Evolutionary conservation across 192 early-diverging fungal genomes (phyloP), one percentile per base, ranked within the genome.

Genomic region (Backusella liffmaniae): DNA sequence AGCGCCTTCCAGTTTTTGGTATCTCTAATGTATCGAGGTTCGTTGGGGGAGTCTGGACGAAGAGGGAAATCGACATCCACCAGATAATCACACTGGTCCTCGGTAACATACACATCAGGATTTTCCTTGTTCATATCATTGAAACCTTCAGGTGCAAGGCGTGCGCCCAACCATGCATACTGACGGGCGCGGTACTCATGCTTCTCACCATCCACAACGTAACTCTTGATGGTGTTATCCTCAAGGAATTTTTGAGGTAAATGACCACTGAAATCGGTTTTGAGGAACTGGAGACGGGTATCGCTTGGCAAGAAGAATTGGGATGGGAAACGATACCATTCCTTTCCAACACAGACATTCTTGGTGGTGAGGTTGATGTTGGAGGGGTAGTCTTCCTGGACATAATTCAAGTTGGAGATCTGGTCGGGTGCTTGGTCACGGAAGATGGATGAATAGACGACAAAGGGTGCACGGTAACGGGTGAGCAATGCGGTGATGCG

Each of bases 291-390:
- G 30, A 99, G 73, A 3, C 90, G 83, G 65, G 92, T 83, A 35
- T 85, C 87, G 29, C 85, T 81, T 6, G 97, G 98, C 9, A 98
- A 77, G 80, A 96, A 96, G 84, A 93, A 99, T 73, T 96, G 94
- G 12, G 90, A 91, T 5, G 96, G 96, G 80, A 96, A 99, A 35
- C 95, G 77, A 80, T 99, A 92, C 98, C 98, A 99, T 73, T 96
- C 98, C 73, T 91, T 94, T 41, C 94, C 97, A 70, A 98, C 86
- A 80, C 98, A 99, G 29, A 98, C 84, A 29, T 72, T 73, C 66
- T 79, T 72, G 51, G 75, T 75, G 35, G 62, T 82, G 7, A 69
- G 26, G 1, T 42, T 67, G 8, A 73, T 4, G 36, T 79, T 42
- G n/a, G 67, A 35, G 2, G 44, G 68, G 34, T 74, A 81, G 5